Evolutionary conservation across 2,329 filamentous ascomycete genomes (phyloP), one percentile per base, ranked within the genome.

Genomic region (Fusarium sp.): DNA sequence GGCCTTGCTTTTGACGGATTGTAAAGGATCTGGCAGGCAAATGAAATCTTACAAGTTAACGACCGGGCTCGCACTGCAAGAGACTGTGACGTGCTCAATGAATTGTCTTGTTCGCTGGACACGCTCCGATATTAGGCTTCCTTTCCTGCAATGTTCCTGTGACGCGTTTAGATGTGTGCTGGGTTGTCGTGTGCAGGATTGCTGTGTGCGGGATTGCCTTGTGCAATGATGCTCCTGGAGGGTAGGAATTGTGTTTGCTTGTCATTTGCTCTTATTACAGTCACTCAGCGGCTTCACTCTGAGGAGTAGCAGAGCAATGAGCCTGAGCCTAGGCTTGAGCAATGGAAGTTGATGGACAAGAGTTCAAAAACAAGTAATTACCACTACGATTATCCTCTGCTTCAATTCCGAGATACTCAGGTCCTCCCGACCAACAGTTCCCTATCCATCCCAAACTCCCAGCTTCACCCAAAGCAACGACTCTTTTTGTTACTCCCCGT

Each of bases 11-110:
- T 82, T 85, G 85, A 78, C 81, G 80, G 81, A 82, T 83, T 86
- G 83, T 85, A 85, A 85, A 84, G 83, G 83, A 84, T 85, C 83
- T 85, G 84, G 79, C 81, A 83, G 84, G 86, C 86, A 84, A 87
- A 87, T 86, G 84, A 87, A 87, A 85, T 82, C 80, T 85, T 83
- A 81, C 82, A 82, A 82, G 81, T 82, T 83, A 75, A 84, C 75
- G 76, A 79, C 65, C 70, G 66, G 68, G 71, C 66, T 70, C 69
- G 63, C 64, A 63, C 61, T 76, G 70, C 68, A 68, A 69, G 63
- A 62, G 61, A 68, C 65, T 74, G 75, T 76, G 74, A 71, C 73
- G 75, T 74, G 71, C 66, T 66, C 66, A 74, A 78, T 79, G 72
- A 74, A 78, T 66, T 65, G 73, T 69, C 71, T 65, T 67, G 66